These are phyloP conservation scores for Phytophthora lateralis DNA, from an alignment of 352 stramenopile species.

Conservation along the genomic window DNA sequence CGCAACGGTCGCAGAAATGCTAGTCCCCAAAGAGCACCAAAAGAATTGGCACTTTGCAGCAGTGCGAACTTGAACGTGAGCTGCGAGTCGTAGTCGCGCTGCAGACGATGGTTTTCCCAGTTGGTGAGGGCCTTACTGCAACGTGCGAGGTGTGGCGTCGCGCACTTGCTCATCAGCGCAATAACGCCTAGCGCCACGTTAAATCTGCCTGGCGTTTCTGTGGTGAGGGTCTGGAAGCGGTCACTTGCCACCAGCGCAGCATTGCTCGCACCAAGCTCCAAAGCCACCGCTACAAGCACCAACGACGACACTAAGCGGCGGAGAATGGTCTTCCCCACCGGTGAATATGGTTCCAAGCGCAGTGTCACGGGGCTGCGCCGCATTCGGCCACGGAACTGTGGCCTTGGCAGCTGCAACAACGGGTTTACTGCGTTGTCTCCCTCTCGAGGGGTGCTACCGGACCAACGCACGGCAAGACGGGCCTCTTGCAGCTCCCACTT, in stretches of 20 bases:
- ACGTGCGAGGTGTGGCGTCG: slow-evolving; percentile 39
- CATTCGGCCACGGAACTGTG: slow-evolving; percentile 65
- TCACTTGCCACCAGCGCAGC: slow-evolving; percentile 45
- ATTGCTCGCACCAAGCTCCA: slow-evolving; percentile 35
- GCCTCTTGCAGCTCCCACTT: slow-evolving; percentile 66
- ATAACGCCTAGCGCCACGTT: slow-evolving; percentile 43
- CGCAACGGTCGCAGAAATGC: slow-evolving; percentile 52
- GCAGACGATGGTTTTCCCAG: slow-evolving; percentile 80
- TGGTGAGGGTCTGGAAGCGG: slow-evolving; percentile 29
- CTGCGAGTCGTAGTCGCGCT: slow-evolving; percentile 66
- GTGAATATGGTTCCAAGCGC: slow-evolving; percentile 56
- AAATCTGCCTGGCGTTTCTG: slow-evolving; percentile 15
- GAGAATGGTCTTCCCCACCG: slow-evolving; percentile 32
- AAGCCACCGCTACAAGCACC: slow-evolving; percentile 31
- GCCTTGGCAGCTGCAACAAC: slow-evolving; percentile 35
- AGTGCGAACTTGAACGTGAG: slow-evolving; percentile 78
- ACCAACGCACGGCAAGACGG: slow-evolving; percentile 52
- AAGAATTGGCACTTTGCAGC: slow-evolving; percentile 69
- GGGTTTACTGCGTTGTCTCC: slow-evolving; percentile 16
- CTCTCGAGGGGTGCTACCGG: slow-evolving; percentile 39
- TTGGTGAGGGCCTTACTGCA: slow-evolving; percentile 53
- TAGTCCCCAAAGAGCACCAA: slow-evolving; percentile 59
- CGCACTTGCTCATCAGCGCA: slow-evolving; percentile 37
- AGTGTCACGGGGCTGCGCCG: slow-evolving; percentile 58
- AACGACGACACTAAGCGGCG: slow-evolving; percentile 34